Conservation (phyloP, 345 rosid species). For the Eucalyptus pauciflora region DNA sequence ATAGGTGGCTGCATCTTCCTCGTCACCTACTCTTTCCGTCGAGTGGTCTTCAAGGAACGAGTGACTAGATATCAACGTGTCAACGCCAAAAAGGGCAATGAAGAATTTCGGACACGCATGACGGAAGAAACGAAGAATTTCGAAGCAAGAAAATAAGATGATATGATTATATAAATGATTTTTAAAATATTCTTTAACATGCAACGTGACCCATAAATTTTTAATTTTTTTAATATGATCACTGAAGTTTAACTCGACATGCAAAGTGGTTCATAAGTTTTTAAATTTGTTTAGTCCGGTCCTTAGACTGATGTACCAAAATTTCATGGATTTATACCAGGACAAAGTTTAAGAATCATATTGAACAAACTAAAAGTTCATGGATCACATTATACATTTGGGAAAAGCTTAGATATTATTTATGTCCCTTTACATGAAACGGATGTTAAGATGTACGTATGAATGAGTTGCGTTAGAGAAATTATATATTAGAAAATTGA, state of each 20-base stretch:
- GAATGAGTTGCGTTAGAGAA: too few species aligned
- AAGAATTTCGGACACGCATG: neutral
- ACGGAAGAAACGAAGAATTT: neutral
- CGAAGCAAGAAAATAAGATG: neutral
- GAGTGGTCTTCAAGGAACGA: neutral
- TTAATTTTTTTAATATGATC: too few species aligned
- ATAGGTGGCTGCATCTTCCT: neutral
- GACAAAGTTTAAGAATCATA: too few species aligned
- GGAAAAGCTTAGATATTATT: too few species aligned
- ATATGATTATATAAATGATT: neutral
- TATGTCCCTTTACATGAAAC: neutral
- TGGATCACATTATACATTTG: fast-evolving
- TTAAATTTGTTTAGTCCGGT: too few species aligned
- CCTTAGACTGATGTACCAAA: too few species aligned
- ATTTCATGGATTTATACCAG: too few species aligned
- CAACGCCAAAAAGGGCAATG: neutral
- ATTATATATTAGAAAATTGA: fast-evolving
- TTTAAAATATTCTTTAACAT: too few species aligned
- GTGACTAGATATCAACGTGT: neutral
- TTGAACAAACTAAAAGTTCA: neutral
- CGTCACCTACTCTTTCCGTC: neutral
- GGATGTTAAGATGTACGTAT: too few species aligned
- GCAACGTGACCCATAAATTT: fast-evolving
- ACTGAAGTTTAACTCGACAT: too few species aligned
- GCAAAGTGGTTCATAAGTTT: too few species aligned